phyloP scores from a whole-genome alignment of 1,139 yeast genomes.

The Blastobotrys arbuscula region DNA sequence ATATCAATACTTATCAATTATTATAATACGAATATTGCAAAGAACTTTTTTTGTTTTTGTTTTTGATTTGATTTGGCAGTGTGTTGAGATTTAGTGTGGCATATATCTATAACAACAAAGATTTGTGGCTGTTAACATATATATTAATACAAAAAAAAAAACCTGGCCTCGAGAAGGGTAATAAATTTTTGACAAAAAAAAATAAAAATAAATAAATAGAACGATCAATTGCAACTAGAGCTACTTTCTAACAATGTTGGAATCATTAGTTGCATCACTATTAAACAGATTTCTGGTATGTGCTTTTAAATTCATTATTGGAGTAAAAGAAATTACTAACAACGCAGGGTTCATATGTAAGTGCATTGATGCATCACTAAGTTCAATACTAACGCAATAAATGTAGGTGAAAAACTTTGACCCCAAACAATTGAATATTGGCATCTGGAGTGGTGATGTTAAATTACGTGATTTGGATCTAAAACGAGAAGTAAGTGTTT shows the following conservation, averaged over 20 bases:
- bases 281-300: conserved; percentile 45
- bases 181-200: too few relatives aligned
- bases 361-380: conserved; percentile 7
- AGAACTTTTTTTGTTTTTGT: too few relatives aligned
- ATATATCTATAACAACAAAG: too few relatives aligned
- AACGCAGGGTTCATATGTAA: conserved; percentile 25
- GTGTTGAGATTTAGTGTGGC: too few relatives aligned
- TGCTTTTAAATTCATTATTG: conserved; percentile 1
- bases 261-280: conserved; percentile 49
- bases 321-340: conserved; percentile 6
- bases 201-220: too few relatives aligned
- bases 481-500: conserved; percentile 49
- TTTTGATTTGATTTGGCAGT: too few relatives aligned
- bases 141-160: background rate
- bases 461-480: conserved; percentile 70
- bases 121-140: background rate
- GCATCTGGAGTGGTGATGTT: conserved; percentile 98
- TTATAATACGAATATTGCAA: too few relatives aligned
- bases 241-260: too few relatives aligned
- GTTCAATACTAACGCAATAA: background rate
- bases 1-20: too few relatives aligned
- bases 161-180: too few relatives aligned
- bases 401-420: conserved; percentile 83
- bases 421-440: conserved; percentile 88
- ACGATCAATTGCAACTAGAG: too few relatives aligned